Evolutionary conservation across 768 basidiomycete genomes (phyloP), one percentile per base, ranked within the genome.

Genomic region (Suillus variegatus): DNA sequence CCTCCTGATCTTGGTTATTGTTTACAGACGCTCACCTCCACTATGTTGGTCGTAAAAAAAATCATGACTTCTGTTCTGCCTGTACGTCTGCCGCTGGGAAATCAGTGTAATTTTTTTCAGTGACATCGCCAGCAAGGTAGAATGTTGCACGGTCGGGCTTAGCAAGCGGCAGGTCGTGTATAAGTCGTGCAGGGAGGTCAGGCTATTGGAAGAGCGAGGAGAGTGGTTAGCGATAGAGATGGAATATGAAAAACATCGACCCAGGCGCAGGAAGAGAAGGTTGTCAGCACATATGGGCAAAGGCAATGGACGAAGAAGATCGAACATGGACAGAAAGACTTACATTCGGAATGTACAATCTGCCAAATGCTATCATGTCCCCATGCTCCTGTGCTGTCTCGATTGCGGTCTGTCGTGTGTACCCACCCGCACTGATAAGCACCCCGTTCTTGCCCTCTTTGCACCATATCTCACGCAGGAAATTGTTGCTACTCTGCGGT

Each of bases 161-260:
- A 2, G 69, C 66, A 58, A 80, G 66, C 8, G 75, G 67, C 6
- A 78, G 67, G 18, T 74, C 61, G 9, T 77, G 64, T 47, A 67
- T 52, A 12, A 80, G 70, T 35, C 79, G 73, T 22, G 68, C 68
- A 1, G 77, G 75, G n/a, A 80, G 68, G 66, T 80, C 79, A 13
- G 79, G 79, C 78, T 77, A 16, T 58, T 16, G 22, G 14, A 36
- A 66, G 49, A 41, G 51, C 49, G 13, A 35, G 5, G 32, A 32
- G 0, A 32, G 32, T 32, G 6, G 32, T 32, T 32, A 32, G 32
- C 32, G 32, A 32, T 32, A 32, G 32, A 32, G 32, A 32, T 32
- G 4, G 32, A 32, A 1, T 1, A 32, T 32, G 36, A 14, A n/a
- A 54, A 54, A 6, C 10, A n/a, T 56, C 2, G 20, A 18, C 38